Conservation (phyloP, 352 stramenopile genomes). For the Blastocystis sp. region DNA sequence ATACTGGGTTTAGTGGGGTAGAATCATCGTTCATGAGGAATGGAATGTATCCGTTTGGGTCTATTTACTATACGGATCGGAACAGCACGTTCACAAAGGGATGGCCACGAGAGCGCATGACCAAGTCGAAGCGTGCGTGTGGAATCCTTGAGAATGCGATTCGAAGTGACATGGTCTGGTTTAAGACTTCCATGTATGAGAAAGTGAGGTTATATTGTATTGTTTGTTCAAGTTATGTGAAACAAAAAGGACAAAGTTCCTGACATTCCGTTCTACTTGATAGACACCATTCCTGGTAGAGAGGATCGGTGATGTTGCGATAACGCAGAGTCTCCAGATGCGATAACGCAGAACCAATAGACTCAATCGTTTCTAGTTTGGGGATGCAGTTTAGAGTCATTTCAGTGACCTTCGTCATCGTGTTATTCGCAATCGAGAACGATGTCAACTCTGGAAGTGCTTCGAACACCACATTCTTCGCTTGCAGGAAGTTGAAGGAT, state of each 20-base stretch:
- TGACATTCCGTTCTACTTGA: neutral
- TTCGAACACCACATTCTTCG: neutral
- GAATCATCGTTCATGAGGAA: neutral
- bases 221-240: neutral
- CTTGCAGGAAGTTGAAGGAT: neutral
- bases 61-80: constrained; percentile 6
- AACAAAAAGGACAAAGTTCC: neutral
- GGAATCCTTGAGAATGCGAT: neutral
- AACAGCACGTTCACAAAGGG: neutral
- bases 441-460: neutral
- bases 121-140: neutral
- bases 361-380: neutral
- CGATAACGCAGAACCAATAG: neutral
- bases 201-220: neutral
- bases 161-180: neutral
- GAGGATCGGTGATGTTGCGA: neutral
- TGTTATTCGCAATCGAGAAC: neutral
- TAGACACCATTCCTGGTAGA: neutral
- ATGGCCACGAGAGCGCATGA: neutral
- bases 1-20: neutral
- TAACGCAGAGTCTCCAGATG: neutral
- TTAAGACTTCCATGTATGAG: neutral
- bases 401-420: neutral
- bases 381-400: neutral
- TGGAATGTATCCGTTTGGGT: constrained; percentile 2